Evolutionary conservation across 345 rosid species (phyloP).

Genomic region (Euphorbia lathyris): DNA sequence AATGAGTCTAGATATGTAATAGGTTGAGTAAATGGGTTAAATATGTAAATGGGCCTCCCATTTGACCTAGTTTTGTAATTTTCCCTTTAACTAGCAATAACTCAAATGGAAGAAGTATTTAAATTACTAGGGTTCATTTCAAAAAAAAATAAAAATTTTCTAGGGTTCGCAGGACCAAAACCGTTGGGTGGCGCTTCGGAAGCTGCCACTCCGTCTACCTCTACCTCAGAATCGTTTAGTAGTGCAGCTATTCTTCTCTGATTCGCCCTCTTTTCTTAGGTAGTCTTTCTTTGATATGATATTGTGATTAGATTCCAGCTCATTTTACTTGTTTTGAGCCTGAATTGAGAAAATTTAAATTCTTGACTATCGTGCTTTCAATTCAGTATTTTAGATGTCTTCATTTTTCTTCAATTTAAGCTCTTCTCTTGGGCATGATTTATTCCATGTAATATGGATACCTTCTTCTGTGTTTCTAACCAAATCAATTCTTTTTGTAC

Average conservation of each 20-base stretch:
- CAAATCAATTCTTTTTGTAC: background rate
- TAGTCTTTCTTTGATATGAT: constrained; percentile 16
- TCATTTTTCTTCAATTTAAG: background rate
- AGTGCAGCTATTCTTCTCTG: no score
- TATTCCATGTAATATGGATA: background rate
- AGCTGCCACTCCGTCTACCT: background rate
- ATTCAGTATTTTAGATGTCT: background rate
- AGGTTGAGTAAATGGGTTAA: no score
- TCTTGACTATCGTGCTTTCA: background rate
- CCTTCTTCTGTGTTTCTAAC: no score
- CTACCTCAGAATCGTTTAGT: constrained; percentile 6
- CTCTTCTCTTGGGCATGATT: background rate
- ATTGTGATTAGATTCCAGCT: constrained; percentile 1
- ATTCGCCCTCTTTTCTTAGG: constrained; percentile 11
- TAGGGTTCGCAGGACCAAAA: constrained; percentile 5
- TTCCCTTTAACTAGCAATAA: no score
- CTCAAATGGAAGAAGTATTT: no score
- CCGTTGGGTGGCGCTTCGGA: constrained; percentile 19
- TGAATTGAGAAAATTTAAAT: background rate
- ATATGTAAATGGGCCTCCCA: no score
- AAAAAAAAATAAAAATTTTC: no score
- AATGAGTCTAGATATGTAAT: no score
- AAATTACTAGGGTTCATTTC: no score
- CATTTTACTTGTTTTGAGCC: background rate
- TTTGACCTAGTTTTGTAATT: no score